Evolutionary conservation across 23 red algal species (phyloP).

Genomic region (Agarophyton chilense): DNA sequence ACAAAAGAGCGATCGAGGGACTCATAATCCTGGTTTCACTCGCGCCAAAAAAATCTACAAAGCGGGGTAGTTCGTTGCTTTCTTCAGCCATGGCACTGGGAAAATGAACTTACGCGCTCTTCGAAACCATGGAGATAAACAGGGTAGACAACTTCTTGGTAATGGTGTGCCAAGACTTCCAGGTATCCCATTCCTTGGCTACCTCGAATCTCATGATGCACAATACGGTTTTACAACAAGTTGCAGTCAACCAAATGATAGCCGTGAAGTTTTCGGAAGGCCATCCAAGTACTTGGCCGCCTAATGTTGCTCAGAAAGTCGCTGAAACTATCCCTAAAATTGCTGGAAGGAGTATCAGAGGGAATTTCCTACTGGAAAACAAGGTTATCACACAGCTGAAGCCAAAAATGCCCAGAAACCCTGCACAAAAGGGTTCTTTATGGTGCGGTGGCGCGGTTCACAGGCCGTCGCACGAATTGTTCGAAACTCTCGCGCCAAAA

Average conservation of each 20-base stretch:
- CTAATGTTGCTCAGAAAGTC: neutral
- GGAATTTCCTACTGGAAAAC: constrained; percentile 37
- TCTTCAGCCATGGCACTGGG: no score
- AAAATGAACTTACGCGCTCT: neutral
- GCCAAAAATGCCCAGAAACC: constrained; percentile 30
- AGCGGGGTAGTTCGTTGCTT: no score
- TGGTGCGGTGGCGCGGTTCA: neutral
- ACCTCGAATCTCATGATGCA: neutral
- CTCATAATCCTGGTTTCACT: no score
- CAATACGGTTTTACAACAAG: neutral
- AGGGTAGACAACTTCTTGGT: neutral
- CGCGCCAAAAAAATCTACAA: no score
- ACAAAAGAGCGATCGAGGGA: no score
- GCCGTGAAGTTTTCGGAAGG: neutral
- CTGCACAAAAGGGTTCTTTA: constrained; percentile 1
- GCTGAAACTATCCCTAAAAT: neutral
- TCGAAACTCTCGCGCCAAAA: neutral
- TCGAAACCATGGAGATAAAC: constrained; percentile 1
- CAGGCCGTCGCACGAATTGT: neutral
- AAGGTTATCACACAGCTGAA: constrained; percentile 2
- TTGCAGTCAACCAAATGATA: neutral
- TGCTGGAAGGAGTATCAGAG: constrained; percentile 21
- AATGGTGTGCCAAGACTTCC: neutral
- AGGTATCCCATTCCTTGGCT: neutral
- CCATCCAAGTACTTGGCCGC: neutral